Percentiles rank a stretch among this genome's conserved stretches.
These are phyloP conservation scores for Penicillium sp. DNA, from an alignment of 2,329 filamentous ascomycete species.

Conservation along the genomic window DNA sequence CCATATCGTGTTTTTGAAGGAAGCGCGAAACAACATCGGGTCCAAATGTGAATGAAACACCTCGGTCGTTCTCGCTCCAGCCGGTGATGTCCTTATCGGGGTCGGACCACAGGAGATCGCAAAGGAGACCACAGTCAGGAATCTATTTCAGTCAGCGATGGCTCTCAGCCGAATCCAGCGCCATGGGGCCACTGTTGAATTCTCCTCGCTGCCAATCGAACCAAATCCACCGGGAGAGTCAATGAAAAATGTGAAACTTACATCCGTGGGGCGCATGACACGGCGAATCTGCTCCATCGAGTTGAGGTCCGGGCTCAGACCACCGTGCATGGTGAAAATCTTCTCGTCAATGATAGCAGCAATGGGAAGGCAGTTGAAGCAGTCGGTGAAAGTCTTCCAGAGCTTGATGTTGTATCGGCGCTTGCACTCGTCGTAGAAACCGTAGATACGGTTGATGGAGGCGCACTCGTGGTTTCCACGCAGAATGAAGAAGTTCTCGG, in stretches of 20 bases:
- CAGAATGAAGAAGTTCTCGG: constrained; percentile 99
- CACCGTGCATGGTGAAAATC: constrained; percentile 99
- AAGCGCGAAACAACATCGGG: constrained; percentile 97
- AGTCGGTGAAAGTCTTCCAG: constrained; percentile 99
- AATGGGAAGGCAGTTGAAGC: constrained; percentile 98
- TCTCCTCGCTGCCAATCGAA: constrained; percentile 11
- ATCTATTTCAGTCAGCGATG: constrained; percentile 66
- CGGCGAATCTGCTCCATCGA: constrained; percentile 99
- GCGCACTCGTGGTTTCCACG: constrained; percentile 99
- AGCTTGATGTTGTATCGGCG: constrained; percentile 98
- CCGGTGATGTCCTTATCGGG: constrained; percentile 99
- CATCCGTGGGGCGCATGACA: constrained; percentile 98
- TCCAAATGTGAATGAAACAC: constrained; percentile 97
- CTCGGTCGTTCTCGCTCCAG: constrained; percentile 98
- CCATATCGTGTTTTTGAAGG: constrained; percentile 99
- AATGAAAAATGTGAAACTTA: constrained; percentile 57
- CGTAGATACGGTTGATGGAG: constrained; percentile 98
- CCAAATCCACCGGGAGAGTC: background rate
- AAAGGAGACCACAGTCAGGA: constrained; percentile 94
- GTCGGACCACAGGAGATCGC: constrained; percentile 97
- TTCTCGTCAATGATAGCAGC: constrained; percentile 99
- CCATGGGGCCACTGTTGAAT: constrained; percentile 8
- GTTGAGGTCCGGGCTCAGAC: constrained; percentile 94
- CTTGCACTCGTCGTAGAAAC: constrained; percentile 99
- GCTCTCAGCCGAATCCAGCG: constrained; percentile 34